Evolutionary conservation across 2,329 filamentous ascomycete genomes (phyloP).

Genomic region (Trichoderma atroviride): DNA sequence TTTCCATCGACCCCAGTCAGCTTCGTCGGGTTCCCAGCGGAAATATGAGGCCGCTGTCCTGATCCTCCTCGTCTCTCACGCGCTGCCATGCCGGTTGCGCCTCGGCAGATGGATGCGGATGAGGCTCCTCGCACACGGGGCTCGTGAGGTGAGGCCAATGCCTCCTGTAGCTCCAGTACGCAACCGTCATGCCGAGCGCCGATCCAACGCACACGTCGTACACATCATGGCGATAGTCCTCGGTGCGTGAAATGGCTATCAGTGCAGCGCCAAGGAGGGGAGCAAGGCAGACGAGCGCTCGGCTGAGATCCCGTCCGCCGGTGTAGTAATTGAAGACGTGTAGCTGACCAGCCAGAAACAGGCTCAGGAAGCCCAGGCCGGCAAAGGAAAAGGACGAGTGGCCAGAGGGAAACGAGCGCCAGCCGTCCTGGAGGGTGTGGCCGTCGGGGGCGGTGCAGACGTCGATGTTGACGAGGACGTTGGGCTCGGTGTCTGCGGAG

Average conservation of each 20-base stretch:
- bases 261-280: conserved; percentile 66
- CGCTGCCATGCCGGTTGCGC: conserved; percentile 44
- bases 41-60: conserved; percentile 42
- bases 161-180: conserved; percentile 67
- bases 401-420: conserved; percentile 80
- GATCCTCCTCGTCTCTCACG: conserved; percentile 59
- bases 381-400: conserved; percentile 80
- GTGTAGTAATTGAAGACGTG: conserved; percentile 55
- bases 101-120: conserved; percentile 50
- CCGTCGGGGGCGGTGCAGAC: conserved; percentile 73
- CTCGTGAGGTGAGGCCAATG: conserved; percentile 63
- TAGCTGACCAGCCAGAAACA: conserved; percentile 70
- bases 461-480: conserved; percentile 62
- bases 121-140: conserved; percentile 59
- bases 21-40: conserved; percentile 11
- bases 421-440: conserved; percentile 76
- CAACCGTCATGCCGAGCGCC: conserved; percentile 60
- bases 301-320: conserved; percentile 55
- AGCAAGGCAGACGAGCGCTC: conserved; percentile 58
- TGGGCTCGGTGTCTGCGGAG: conserved; percentile 47
- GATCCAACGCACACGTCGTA: conserved; percentile 68
- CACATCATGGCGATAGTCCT: conserved; percentile 73
- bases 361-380: conserved; percentile 72
- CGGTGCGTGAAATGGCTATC: conserved; percentile 69
- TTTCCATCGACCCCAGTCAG: neutral